These are phyloP conservation scores for Closterium sp. DNA, from an alignment of 139 green algal species.

Conservation along the genomic window DNA sequence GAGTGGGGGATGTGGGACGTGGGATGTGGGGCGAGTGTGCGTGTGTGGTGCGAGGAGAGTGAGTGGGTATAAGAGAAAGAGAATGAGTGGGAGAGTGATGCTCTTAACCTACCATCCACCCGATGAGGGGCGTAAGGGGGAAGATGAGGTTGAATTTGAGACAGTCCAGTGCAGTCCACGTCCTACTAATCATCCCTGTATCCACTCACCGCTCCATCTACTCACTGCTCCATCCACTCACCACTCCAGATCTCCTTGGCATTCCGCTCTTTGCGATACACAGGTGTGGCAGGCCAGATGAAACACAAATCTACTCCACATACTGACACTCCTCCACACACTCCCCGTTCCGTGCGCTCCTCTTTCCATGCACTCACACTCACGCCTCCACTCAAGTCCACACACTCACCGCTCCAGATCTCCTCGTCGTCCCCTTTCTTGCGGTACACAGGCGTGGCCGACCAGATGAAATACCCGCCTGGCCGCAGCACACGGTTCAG, in stretches of 20 bases:
- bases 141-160: too few species aligned
- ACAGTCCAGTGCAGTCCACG: too few species aligned
- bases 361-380: background rate
- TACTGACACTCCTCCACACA: background rate
- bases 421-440: background rate
- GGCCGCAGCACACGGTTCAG: conserved; percentile 40
- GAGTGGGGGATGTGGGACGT: background rate
- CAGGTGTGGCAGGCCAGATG: conserved; percentile 30
- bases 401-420: conserved; percentile 13
- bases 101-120: too few species aligned
- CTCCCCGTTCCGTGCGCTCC: background rate
- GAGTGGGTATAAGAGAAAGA: too few species aligned
- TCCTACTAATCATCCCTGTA: background rate
- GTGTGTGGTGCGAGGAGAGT: too few species aligned
- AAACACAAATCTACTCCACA: conserved; percentile 15
- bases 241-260: conserved; percentile 21
- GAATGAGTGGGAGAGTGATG: too few species aligned
- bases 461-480: conserved; percentile 41
- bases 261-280: background rate
- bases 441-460: conserved; percentile 29
- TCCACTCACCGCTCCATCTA: background rate
- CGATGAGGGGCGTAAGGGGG: too few species aligned
- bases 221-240: background rate
- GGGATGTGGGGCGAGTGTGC: background rate
- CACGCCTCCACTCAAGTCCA: background rate